Conservation (phyloP, 768 basidiomycete genomes). For the Mycena maculata region DNA sequence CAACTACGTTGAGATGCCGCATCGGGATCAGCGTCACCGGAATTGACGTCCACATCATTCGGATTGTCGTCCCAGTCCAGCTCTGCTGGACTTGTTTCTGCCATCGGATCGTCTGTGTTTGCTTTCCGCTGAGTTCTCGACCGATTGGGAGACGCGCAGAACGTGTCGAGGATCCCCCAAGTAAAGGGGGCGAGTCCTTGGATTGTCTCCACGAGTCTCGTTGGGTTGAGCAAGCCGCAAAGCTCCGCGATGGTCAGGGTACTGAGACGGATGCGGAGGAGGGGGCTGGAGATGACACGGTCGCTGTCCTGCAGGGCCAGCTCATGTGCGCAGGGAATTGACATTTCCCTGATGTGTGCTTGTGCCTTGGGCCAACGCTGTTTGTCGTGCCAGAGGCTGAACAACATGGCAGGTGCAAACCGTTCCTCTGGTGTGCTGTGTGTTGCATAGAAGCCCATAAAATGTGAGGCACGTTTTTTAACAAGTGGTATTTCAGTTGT, state of each 20-base stretch:
- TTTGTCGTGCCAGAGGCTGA: constrained; percentile 16
- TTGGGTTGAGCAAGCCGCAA: constrained; percentile 9
- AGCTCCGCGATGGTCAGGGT: constrained; percentile 18
- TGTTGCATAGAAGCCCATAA: constrained; percentile 11
- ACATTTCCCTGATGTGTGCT: not conserved
- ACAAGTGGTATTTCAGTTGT: no score
- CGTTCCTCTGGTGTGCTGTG: not conserved
- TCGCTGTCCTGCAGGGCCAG: constrained; percentile 25
- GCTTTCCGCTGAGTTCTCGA: no score
- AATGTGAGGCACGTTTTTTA: not conserved
- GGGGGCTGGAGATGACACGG: constrained; percentile 8
- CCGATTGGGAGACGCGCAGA: no score
- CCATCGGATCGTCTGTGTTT: not conserved
- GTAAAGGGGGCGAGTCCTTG: no score
- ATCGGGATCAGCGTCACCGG: no score
- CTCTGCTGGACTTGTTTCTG: not conserved
- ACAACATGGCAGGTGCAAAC: constrained; percentile 22
- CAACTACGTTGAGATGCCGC: not conserved
- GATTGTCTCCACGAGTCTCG: not conserved
- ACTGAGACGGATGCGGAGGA: constrained; percentile 14
- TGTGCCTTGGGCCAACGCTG: constrained; percentile 11
- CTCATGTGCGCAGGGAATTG: constrained; percentile 15
- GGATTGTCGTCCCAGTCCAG: constrained; percentile 13
- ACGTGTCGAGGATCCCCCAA: no score
- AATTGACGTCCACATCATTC: not conserved